Conservation (phyloP, 345 rosid species). For the Salix brachista region DNA sequence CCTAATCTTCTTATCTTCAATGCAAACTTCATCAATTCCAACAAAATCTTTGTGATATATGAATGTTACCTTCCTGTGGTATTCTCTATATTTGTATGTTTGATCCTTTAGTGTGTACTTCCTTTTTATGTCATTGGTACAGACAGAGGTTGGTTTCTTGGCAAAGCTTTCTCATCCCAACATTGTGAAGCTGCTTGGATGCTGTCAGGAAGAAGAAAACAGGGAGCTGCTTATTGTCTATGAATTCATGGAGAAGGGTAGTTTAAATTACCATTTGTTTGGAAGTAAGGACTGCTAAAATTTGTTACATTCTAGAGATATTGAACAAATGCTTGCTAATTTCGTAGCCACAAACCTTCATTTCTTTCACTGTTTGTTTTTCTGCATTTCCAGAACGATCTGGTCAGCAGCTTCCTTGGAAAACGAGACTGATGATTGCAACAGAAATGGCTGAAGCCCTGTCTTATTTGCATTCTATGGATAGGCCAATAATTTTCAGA, state of each 20-base stretch:
- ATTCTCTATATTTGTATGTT: no score
- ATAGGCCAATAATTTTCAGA: conserved; percentile 3
- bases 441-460: conserved; percentile 2
- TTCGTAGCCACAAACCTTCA: no score
- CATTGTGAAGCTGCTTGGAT: conserved; percentile 12
- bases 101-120: no score
- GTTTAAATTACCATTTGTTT: conserved; percentile 2
- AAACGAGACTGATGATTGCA: conserved; percentile 7
- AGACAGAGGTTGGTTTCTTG: conserved; percentile 10
- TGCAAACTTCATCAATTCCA: no score
- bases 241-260: neutral
- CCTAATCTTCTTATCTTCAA: no score
- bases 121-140: neutral
- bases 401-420: conserved; percentile 4
- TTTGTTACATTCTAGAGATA: neutral
- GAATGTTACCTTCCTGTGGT: no score
- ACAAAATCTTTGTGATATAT: no score
- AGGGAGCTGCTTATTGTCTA: conserved; percentile 2
- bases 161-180: conserved; percentile 13
- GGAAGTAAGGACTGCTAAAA: neutral
- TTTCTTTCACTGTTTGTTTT: neutral
- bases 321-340: no score
- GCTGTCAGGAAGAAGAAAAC: neutral
- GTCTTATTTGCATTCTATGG: neutral
- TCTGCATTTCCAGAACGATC: neutral